Base-by-base conservation (phyloP, 768 basidiomycete genomes). In the Pluteus cervinus region DNA sequence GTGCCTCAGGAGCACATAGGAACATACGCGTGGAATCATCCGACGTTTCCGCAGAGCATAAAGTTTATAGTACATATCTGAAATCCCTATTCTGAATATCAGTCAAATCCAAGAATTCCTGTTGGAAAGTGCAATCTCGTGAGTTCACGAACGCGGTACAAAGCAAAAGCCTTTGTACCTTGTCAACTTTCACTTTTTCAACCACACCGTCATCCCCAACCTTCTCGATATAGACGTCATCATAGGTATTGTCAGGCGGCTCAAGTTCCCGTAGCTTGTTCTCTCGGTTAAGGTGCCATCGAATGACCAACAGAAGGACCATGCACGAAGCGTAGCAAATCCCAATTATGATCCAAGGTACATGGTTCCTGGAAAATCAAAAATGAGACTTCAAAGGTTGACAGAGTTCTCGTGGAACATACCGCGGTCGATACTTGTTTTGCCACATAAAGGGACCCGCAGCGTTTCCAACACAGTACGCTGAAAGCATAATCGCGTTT, bases 381-480 rank as follows among this genome's bases (percentile, higher is more conserved):
- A 15, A 28, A 30, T 7, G 25, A 22, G 10, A 14, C 23, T n/a
- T n/a, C n/a, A n/a, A n/a, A n/a, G n/a, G n/a, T n/a, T n/a, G n/a
- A n/a, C n/a, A n/a, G n/a, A n/a, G n/a, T n/a, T n/a, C n/a, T n/a
- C n/a, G n/a, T n/a, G n/a, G n/a, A n/a, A n/a, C n/a, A n/a, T 39
- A 79, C 80, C 81, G 69, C 4, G 82, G 84, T 42, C 69, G 71
- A 50, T 81, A 86, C 53, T 73, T 62, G 0, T 62, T 62, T 50
- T 78, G 73, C 84, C 84, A 87, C 80, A 87, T 83, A 49, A 84
- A 81, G 0, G 84, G 83, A n/a, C 75, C 76, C 1, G 72, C 73
- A 2, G 81, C 62, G 40, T 87, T 86, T 7, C 73, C 76, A 17
- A 72, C 58, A 42, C 69, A 72, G 50, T 86, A 88, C 1, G 81